Percentiles rank a stretch among this genome's conserved stretches.
These are phyloP conservation scores for Pogostemon cablin DNA, from an alignment of 257 asterid species.

Conservation along the genomic window DNA sequence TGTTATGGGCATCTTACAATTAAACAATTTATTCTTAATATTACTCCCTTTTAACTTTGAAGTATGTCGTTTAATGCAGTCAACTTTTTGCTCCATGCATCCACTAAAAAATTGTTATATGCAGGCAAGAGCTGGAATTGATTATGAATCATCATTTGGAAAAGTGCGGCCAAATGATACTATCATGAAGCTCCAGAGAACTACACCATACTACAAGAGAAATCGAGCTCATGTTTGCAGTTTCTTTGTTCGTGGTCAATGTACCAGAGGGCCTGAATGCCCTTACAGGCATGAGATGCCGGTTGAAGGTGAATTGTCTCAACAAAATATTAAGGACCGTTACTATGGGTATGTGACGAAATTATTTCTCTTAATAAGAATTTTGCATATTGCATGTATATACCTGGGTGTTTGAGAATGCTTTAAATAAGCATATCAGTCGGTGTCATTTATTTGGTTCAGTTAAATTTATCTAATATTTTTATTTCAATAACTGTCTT, in stretches of 20 bases:
- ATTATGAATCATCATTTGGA: slow-evolving; percentile 93
- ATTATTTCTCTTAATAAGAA: not conserved
- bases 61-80: not conserved
- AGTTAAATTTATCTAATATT: too few species aligned
- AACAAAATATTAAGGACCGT: slow-evolving; percentile 95
- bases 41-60: slow-evolving; percentile 14
- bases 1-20: not conserved
- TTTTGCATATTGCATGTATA: not conserved
- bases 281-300: slow-evolving; percentile 99
- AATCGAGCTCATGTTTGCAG: slow-evolving; percentile 98
- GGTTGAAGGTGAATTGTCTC: slow-evolving; percentile 93
- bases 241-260: slow-evolving; percentile 92
- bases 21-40: not conserved
- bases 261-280: slow-evolving; percentile 98
- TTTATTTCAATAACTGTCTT: not conserved
- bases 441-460: too few species aligned
- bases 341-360: slow-evolving; percentile 78
- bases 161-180: slow-evolving; percentile 91
- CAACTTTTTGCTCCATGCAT: not conserved
- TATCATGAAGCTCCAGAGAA: slow-evolving; percentile 93
- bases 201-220: slow-evolving; percentile 93
- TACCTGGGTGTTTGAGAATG: slow-evolving; percentile 7
- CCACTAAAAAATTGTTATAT: slow-evolving; percentile 26
- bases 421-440: not conserved
- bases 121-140: slow-evolving; percentile 99